Evolutionary conservation across 2,329 filamentous ascomycete genomes (phyloP).

Genomic region (Colletotrichum lindemuthianum): DNA sequence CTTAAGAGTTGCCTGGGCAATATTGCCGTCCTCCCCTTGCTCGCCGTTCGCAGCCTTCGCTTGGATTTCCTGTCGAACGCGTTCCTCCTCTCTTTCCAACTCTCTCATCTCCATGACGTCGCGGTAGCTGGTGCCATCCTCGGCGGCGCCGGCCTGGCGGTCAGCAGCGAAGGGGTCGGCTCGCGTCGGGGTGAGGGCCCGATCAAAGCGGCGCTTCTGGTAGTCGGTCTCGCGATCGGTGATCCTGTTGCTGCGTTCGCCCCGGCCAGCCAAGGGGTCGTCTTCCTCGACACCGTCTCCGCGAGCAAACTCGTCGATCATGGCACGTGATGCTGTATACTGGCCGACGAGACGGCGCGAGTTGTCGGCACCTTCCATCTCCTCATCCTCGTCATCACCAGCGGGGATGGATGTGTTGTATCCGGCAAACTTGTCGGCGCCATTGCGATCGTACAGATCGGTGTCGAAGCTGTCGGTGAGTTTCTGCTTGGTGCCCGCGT

Average conservation of each 20-base stretch:
- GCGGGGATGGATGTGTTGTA: slow-evolving; percentile 91
- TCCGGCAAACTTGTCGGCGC: slow-evolving; percentile 83
- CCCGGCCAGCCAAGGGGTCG: slow-evolving; percentile 83
- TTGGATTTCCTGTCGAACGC: slow-evolving; percentile 82
- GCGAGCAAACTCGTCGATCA: slow-evolving; percentile 93
- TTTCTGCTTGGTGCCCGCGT: slow-evolving; percentile 88
- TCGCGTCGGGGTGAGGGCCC: slow-evolving; percentile 84
- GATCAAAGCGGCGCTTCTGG: slow-evolving; percentile 93
- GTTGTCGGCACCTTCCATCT: slow-evolving; percentile 78
- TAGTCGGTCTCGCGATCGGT: slow-evolving; percentile 95
- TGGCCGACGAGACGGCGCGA: slow-evolving; percentile 88
- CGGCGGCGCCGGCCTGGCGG: slow-evolving; percentile 71
- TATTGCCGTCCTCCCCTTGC: slow-evolving; percentile 61
- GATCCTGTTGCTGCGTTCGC: slow-evolving; percentile 91
- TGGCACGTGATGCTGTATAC: slow-evolving; percentile 91
- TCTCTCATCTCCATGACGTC: slow-evolving; percentile 93
- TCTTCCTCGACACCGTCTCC: slow-evolving; percentile 90
- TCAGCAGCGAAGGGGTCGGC: slow-evolving; percentile 87
- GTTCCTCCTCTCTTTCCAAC: slow-evolving; percentile 91
- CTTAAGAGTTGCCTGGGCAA: slow-evolving; percentile 79
- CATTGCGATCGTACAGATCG: slow-evolving; percentile 83
- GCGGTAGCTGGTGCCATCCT: slow-evolving; percentile 83
- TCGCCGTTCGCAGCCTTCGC: slow-evolving; percentile 73
- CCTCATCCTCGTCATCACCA: slow-evolving; percentile 80
- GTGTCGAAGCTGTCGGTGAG: slow-evolving; percentile 91